phyloP scores from a whole-genome alignment of 179 eudicot genomes.

The Vitellaria paradoxa region DNA sequence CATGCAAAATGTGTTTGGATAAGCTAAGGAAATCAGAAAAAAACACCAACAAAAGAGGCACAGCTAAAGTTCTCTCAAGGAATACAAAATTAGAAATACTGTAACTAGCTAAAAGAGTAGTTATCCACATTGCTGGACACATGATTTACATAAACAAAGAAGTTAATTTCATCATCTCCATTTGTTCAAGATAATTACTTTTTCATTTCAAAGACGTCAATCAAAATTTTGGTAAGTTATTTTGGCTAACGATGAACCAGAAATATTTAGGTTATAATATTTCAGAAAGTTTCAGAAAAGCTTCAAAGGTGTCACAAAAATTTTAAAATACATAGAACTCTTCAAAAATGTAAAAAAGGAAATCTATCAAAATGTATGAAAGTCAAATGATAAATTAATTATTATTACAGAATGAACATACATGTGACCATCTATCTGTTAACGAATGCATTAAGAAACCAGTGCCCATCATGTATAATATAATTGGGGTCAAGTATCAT shows the following conservation, averaged over 20 bases:
- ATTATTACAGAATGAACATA: not conserved
- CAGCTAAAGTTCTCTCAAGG: not conserved
- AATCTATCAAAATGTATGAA: no score
- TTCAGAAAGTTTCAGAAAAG: no score
- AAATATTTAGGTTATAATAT: no score
- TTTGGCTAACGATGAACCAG: no score
- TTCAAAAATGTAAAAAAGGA: no score
- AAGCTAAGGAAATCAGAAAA: not conserved
- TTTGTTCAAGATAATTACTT: no score
- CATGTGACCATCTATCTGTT: not conserved
- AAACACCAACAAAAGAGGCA: constrained; percentile 1
- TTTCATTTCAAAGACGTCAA: not conserved
- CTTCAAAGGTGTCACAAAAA: no score
- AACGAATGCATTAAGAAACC: not conserved
- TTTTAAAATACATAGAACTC: no score
- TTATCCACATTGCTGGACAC: not conserved
- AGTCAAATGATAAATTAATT: no score
- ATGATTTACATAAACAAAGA: no score
- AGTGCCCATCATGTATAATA: not conserved
- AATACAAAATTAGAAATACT: not conserved
- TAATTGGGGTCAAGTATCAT: not conserved
- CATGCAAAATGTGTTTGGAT: not conserved
- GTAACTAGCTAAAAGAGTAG: not conserved
- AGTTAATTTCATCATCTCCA: no score
- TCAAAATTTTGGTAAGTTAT: not conserved